Base-by-base conservation (phyloP, 768 basidiomycete species). In the Cyclocybe aegerita region DNA sequence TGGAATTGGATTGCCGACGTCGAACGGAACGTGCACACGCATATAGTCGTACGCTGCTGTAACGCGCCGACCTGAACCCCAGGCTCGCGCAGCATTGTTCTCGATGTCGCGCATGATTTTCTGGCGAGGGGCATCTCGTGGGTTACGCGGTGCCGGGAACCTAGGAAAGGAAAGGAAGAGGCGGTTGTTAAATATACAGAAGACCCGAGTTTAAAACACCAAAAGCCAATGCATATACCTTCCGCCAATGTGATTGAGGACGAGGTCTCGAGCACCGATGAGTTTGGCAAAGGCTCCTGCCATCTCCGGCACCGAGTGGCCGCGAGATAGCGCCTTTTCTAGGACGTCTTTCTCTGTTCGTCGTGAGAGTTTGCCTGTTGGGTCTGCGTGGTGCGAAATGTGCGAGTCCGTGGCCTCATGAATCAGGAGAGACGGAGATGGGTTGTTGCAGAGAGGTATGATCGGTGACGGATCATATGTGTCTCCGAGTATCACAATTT, bases 321-420 rank as follows among this genome's bases (percentile, higher is more conserved):
- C 91, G 41, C 83, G 76, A 23, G 72, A 70, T n/a, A 82, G 67
- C 0, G 82, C 77, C 52, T 79, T 85, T 50, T 74, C 65, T 54
- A 65, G 53, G 33, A 83, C 70, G 47, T 66, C 71, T 43, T 70
- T 68, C 2, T 64, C 69, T 23, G 70, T 70, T 46, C 77, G 73
- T 46, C 63, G 75, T 30, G 78, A 68, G 7, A 67, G 59, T 32
- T 68, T 71, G 12, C 66, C 69, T 12, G 47, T 39, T 7, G 72
- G 67, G 62, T 85, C 83, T 48, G 87, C 75, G 42, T 72, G 58
- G 2, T 52, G 61, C 0, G 87, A 83, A 34, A 94, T 80, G 55
- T 76, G 78, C 0, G 86, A 83, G 60, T 93, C 90, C 2, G 89
- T 92, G 1, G 86, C 82, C 67, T 94, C 92, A 65, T 94, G 93